Conservation (phyloP, 495 filamentous ascomycete genomes). For the Hypoxylon intermedium region DNA sequence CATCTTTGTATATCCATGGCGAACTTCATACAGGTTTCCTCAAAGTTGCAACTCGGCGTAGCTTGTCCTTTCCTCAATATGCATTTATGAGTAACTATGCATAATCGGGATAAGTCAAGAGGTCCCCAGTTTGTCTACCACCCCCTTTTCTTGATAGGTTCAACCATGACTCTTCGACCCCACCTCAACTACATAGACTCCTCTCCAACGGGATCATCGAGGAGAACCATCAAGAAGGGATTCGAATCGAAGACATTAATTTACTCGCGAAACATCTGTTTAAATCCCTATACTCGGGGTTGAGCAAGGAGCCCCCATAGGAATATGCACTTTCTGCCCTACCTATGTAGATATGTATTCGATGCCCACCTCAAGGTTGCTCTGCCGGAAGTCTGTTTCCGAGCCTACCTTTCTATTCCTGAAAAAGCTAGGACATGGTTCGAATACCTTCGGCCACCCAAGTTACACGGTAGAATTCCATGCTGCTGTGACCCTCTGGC, state of each 20-base stretch:
- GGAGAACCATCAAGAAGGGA: background rate
- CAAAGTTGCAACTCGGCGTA: too few relatives aligned
- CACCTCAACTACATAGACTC: background rate
- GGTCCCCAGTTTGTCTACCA: background rate
- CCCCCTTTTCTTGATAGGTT: constrained; percentile 7
- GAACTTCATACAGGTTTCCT: too few relatives aligned
- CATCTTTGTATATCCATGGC: too few relatives aligned
- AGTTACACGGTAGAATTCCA: too few relatives aligned
- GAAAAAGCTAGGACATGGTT: too few relatives aligned
- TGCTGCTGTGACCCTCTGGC: too few relatives aligned
- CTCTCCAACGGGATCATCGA: background rate
- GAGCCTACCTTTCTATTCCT: too few relatives aligned
- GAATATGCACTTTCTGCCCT: background rate
- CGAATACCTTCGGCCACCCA: too few relatives aligned
- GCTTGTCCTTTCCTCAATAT: background rate
- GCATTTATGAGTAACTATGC: background rate
- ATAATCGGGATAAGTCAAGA: background rate
- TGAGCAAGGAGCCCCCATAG: constrained; percentile 2
- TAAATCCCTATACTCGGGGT: background rate
- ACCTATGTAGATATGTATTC: too few relatives aligned
- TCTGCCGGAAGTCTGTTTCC: too few relatives aligned
- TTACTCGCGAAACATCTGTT: background rate
- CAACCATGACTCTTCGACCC: background rate
- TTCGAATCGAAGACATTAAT: background rate
- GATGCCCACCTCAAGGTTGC: background rate